Conservation (phyloP, 2,329 filamentous ascomycete species). For the Penicillium sp. region DNA sequence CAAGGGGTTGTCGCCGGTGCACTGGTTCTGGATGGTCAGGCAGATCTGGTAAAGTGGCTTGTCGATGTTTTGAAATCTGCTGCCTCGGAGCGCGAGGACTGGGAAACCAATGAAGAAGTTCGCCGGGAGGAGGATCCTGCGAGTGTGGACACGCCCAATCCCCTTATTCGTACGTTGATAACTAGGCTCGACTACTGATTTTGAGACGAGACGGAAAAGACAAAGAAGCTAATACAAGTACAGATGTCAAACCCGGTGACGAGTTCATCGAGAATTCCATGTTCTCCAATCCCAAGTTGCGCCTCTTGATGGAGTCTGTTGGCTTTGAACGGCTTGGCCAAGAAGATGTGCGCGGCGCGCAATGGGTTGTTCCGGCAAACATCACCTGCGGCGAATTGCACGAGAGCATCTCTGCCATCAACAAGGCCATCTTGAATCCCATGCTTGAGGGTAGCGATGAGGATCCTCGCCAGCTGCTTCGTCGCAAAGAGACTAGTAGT, state of each 20-base stretch:
- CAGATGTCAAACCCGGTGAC: constrained; percentile 59
- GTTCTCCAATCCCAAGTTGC: constrained; percentile 83
- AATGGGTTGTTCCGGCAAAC: constrained; percentile 68
- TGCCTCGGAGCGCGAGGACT: constrained; percentile 66
- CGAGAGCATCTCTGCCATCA: constrained; percentile 65
- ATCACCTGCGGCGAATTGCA: constrained; percentile 61
- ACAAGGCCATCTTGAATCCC: constrained; percentile 71
- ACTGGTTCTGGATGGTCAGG: constrained; percentile 72
- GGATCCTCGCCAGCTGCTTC: constrained; percentile 71
- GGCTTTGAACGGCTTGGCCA: constrained; percentile 60
- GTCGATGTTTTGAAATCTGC: constrained; percentile 64
- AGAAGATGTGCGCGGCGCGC: constrained; percentile 68
- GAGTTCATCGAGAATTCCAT: constrained; percentile 65
- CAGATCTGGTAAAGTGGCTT: constrained; percentile 73
- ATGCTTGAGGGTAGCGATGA: constrained; percentile 69
- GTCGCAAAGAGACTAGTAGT: constrained; percentile 55
- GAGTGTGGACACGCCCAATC: constrained; percentile 21
- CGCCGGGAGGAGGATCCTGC: constrained; percentile 41
- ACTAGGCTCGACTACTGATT: too few relatives aligned
- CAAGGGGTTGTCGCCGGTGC: constrained; percentile 74
- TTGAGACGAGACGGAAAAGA: background rate
- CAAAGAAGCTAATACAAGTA: constrained; percentile 2
- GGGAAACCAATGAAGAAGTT: constrained; percentile 66
- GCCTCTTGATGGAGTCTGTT: constrained; percentile 72
- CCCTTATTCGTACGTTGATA: constrained; percentile 43